Evolutionary conservation across 2,329 filamentous ascomycete genomes (phyloP).

Genomic region (Ophiostoma fasciatum): DNA sequence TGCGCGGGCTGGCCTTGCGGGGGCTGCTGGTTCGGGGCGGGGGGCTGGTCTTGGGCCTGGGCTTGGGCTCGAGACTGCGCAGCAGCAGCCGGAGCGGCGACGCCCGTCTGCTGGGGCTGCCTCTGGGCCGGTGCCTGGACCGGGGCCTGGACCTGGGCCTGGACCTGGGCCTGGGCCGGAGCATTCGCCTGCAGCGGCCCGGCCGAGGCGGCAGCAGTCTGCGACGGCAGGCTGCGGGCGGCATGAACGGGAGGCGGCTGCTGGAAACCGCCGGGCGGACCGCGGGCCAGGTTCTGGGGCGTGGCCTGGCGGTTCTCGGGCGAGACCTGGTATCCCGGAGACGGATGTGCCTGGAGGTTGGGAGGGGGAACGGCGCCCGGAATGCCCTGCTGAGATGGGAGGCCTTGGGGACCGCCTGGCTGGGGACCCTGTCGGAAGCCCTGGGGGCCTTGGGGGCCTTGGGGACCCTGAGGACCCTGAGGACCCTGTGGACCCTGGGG

Average conservation of each 20-base stretch:
- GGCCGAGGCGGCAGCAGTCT: background rate
- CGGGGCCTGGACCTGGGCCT: background rate
- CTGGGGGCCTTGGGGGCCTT: background rate
- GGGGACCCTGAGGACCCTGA: too few relatives aligned
- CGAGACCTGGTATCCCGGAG: slow-evolving; percentile 3
- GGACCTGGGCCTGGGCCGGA: too few relatives aligned
- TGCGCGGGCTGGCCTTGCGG: too few relatives aligned
- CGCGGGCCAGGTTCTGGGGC: slow-evolving; percentile 2
- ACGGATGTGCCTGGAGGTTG: background rate
- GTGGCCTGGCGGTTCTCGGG: slow-evolving; percentile 6
- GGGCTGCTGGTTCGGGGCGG: too few relatives aligned
- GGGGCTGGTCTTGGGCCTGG: too few relatives aligned
- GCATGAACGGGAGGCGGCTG: slow-evolving; percentile 1
- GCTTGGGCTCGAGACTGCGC: background rate
- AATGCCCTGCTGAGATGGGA: background rate
- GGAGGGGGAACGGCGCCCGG: background rate
- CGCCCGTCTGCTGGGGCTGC: background rate
- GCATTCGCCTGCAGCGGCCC: background rate
- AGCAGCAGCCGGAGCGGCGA: background rate
- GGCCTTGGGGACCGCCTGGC: background rate
- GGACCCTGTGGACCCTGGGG: too few relatives aligned
- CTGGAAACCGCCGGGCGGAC: slow-evolving; percentile 2
- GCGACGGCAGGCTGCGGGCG: too few relatives aligned
- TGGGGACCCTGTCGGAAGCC: too few relatives aligned
- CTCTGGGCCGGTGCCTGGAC: background rate